Conservation (phyloP, 169 alveolate genomes). For the Cryptosporidium sp. region DNA sequence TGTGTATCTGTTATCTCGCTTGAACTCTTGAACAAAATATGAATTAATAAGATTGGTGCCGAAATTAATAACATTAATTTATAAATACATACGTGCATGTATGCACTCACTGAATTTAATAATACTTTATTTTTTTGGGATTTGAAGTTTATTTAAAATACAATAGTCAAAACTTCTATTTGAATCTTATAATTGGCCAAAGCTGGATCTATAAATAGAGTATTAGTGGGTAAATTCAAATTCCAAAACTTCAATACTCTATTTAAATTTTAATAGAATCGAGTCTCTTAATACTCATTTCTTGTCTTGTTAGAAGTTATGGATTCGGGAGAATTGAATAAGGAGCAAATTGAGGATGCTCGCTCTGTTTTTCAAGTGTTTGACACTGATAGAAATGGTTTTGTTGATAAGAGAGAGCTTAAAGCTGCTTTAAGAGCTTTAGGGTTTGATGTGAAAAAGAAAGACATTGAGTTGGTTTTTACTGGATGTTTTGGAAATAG, state of each 20-base stretch:
- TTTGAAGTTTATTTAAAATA: too few relatives aligned
- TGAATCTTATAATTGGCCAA: not conserved
- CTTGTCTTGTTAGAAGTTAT: not conserved
- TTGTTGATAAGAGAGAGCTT: constrained; percentile 88
- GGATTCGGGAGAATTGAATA: constrained; percentile 82
- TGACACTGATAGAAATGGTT: constrained; percentile 87
- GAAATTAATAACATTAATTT: not conserved
- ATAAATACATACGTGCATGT: not conserved
- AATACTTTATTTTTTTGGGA: not conserved
- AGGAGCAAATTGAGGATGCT: constrained; percentile 87
- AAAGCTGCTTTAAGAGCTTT: constrained; percentile 90
- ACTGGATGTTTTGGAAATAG: constrained; percentile 74
- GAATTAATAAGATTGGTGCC: not conserved
- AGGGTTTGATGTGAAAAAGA: constrained; percentile 89
- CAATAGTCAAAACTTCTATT: not conserved
- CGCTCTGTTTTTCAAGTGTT: constrained; percentile 88
- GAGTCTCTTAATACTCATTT: not conserved
- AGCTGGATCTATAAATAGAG: not conserved
- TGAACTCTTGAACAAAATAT: too few relatives aligned
- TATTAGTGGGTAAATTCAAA: not conserved
- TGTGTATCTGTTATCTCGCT: too few relatives aligned
- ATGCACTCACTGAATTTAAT: not conserved
- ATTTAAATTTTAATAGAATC: too few relatives aligned
- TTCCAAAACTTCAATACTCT: not conserved
- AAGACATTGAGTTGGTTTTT: constrained; percentile 84